phyloP scores from a whole-genome alignment of 257 asterid genomes.

The Handroanthus guayacan region DNA sequence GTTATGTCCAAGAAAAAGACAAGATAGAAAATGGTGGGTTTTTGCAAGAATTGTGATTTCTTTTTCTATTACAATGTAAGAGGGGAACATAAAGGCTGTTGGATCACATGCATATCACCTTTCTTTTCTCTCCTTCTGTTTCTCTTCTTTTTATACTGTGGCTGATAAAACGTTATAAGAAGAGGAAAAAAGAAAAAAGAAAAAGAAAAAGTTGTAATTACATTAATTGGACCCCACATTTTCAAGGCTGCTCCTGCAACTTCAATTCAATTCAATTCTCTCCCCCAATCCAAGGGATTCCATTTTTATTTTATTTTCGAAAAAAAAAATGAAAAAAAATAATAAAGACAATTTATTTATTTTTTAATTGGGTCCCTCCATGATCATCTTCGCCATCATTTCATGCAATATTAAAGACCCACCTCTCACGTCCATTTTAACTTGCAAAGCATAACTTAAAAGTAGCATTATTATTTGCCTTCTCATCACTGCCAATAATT shows the following conservation, averaged over 20 bases:
- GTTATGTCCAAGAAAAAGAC: slow-evolving; percentile 46
- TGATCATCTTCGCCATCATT: slow-evolving; percentile 69
- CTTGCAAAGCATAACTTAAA: slow-evolving; percentile 62
- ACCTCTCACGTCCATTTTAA: slow-evolving; percentile 57
- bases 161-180: slow-evolving; percentile 52
- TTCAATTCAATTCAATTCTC: slow-evolving; percentile 36
- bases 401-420: slow-evolving; percentile 64
- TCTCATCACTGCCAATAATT: slow-evolving; percentile 47
- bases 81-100: slow-evolving; percentile 97
- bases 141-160: slow-evolving; percentile 77
- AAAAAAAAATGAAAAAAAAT: slow-evolving; percentile 9
- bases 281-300: slow-evolving; percentile 83
- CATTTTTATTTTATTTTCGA: slow-evolving; percentile 3
- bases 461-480: slow-evolving; percentile 48
- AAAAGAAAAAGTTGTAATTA: slow-evolving; percentile 36
- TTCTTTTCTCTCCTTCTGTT: slow-evolving; percentile 66
- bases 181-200: slow-evolving; percentile 17
- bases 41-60: slow-evolving; percentile 40
- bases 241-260: slow-evolving; percentile 59
- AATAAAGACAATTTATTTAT: neutral
- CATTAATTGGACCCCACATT: slow-evolving; percentile 50
- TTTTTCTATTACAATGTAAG: slow-evolving; percentile 35
- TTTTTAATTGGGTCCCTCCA: slow-evolving; percentile 65
- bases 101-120: slow-evolving; percentile 93
- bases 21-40: slow-evolving; percentile 46